Base-by-base conservation (phyloP, 352 stramenopile species). In the Phytophthora citrophthora region DNA sequence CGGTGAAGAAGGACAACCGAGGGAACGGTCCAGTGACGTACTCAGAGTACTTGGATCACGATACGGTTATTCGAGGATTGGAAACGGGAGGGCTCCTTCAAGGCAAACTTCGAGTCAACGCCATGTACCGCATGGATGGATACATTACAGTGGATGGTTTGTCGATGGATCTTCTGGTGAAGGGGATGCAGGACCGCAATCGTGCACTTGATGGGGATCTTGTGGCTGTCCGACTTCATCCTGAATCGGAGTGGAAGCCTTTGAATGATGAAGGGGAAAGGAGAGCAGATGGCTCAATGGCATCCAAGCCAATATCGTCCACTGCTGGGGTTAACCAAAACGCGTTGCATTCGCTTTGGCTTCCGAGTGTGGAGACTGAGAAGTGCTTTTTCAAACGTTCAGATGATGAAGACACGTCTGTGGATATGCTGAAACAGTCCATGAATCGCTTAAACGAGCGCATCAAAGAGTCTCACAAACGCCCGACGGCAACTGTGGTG, bases 141-240 rank as follows among this genome's bases (percentile, higher is more conserved):
- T 97, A 93, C 53, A 68, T 96, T 27, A 84, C 85, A 3, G 73
- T 97, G 12, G 74, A 91, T 26, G 88, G 88, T 0, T 74, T 97
- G 12, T 64, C 74, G 13, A 77, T 89, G 50, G 89, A 96, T 54
- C 62, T 97, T 5, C 53, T 93, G 15, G 72, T 95, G 4, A 81
- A 94, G 49, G 86, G 85, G 5, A 77, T 87, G 50, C 63, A 76
- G 27, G 76, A 90, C 50, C 81, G 88, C 2, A 96, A 95, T 39
- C 84, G 88, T 16, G 88, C 79, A 1, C 64, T 97, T 47, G 80
- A 96, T 44, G 79, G 86, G n/a, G 89, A 96, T 56, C 60, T 94
- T 12, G 87, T 97, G 11, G 86, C 72, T 1, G 59, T 97, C 39
- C 54, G 86, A 50, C 29, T 95, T 2, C 58, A 77, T 15, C 68